Conservation (phyloP, 2,329 filamentous ascomycete genomes). For the Mycogone perniciosa region DNA sequence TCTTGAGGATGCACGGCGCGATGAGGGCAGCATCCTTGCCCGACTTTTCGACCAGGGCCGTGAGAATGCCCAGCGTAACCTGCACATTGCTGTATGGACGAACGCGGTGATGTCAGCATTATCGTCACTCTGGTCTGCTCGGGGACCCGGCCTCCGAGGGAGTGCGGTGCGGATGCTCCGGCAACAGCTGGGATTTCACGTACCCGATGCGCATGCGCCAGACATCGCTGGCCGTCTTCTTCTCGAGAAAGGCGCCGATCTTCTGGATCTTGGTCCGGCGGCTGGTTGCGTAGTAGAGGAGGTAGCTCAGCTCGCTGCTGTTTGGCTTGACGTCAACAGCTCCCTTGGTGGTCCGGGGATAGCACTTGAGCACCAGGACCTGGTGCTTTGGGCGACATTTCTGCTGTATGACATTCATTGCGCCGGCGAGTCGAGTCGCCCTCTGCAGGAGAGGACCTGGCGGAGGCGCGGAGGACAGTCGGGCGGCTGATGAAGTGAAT, state of each 20-base stretch:
- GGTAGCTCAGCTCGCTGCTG: slow-evolving; percentile 91
- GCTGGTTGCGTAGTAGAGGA: slow-evolving; percentile 94
- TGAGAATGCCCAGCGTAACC: slow-evolving; percentile 88
- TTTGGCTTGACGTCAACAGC: slow-evolving; percentile 92
- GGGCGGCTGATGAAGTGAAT: not conserved
- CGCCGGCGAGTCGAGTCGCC: slow-evolving; percentile 10
- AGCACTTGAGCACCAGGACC: slow-evolving; percentile 92
- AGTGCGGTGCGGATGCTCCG: slow-evolving; percentile 8
- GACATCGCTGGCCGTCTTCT: slow-evolving; percentile 86
- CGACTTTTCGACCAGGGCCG: slow-evolving; percentile 86
- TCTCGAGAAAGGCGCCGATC: slow-evolving; percentile 89
- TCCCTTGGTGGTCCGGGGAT: slow-evolving; percentile 85
- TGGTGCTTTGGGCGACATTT: slow-evolving; percentile 90
- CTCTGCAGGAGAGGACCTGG: not conserved
- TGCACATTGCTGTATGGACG: slow-evolving; percentile 66
- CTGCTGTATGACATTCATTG: slow-evolving; percentile 60
- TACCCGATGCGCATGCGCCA: slow-evolving; percentile 84
- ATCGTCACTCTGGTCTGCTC: not conserved
- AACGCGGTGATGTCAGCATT: not conserved
- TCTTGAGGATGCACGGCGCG: slow-evolving; percentile 74
- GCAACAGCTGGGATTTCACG: slow-evolving; percentile 20
- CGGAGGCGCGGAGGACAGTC: slow-evolving; percentile 1
- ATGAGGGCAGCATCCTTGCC: slow-evolving; percentile 87
- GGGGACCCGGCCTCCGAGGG: not conserved
- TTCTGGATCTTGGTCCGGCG: slow-evolving; percentile 94